These are phyloP conservation scores for Boletus rubescentipes DNA, from an alignment of 768 basidiomycete species.

Conservation along the genomic window DNA sequence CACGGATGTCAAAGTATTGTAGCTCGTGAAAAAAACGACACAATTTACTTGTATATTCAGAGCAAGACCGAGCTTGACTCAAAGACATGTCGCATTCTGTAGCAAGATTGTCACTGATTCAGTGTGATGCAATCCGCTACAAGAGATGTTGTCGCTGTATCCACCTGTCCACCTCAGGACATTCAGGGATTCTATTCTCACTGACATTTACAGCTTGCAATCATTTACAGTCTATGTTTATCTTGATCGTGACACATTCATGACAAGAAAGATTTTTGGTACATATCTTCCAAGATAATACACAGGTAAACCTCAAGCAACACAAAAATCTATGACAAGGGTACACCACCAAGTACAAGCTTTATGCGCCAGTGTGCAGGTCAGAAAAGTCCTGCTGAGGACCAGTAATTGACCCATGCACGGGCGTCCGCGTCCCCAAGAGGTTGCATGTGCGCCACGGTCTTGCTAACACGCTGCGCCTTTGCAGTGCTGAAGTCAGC, in stretches of 20 bases:
- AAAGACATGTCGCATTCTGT: not conserved
- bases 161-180: not conserved
- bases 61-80: not conserved
- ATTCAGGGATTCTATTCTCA: not conserved
- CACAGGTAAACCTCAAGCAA: no score
- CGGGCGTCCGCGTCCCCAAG: no score
- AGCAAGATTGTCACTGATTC: not conserved
- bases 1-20: not conserved
- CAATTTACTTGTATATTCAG: not conserved
- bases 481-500: conserved; percentile 6
- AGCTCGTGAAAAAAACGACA: not conserved
- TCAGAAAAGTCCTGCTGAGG: no score
- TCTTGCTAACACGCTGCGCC: conserved; percentile 11
- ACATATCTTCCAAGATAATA: no score
- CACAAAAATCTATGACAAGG: no score
- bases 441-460: conserved; percentile 13
- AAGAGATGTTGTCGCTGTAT: not conserved
- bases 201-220: not conserved
- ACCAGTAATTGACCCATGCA: no score
- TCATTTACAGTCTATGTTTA: not conserved
- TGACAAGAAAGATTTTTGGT: no score
- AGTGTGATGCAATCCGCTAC: not conserved
- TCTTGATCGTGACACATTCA: not conserved
- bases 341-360: no score
- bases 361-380: no score